Evolutionary conservation across 495 filamentous ascomycete species (phyloP), one percentile per base, ranked within the genome.

Genomic region (Penicillium tannophilum): DNA sequence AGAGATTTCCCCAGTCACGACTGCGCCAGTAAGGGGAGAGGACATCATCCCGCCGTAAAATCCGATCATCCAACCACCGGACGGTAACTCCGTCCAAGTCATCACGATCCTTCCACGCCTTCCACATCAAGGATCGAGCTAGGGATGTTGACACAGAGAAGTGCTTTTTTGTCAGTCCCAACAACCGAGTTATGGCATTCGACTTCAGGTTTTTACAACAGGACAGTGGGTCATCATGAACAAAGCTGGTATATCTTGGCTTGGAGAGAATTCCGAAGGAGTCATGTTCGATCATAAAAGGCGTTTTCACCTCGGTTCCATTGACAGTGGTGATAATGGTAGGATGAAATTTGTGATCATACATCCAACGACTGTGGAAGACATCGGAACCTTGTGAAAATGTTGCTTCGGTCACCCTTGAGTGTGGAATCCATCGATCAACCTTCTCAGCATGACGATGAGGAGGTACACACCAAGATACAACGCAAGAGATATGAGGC

Each of bases 341-440:
- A 10, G 84, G 84, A 64, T 86, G 82, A 64, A 82, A 86, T 65
- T 85, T 84, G 67, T 87, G 84, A 56, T 86, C 82, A 53, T 87
- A 87, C 7, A 78, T 59, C 84, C 84, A 86, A 24, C 72, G 77
- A 54, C 77, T 74, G 52, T 83, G 76, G 51, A 82, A 86, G 17
- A 83, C 79, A 63, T 84, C 76, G 10, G 75, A 62, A 17, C 75
- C 60, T 56, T 84, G 75, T 9, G 82, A 75, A 54, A 85, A 85
- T 5, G 79, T 86, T 6, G 82, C 84, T 63, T 85, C 81, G 7
- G 79, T 84, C 3, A 86, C 81, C 53, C 82, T 82, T 6, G 83
- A 77, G 63, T 82, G 81, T 28, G 84, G 84, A 53, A 86, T 84
- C 83, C 84, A 87, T 44, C 74, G 73, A 20, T 86, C 79, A 19